phyloP scores from a whole-genome alignment of 2,329 filamentous ascomycete genomes.

The Hymenoscyphus scutula region DNA sequence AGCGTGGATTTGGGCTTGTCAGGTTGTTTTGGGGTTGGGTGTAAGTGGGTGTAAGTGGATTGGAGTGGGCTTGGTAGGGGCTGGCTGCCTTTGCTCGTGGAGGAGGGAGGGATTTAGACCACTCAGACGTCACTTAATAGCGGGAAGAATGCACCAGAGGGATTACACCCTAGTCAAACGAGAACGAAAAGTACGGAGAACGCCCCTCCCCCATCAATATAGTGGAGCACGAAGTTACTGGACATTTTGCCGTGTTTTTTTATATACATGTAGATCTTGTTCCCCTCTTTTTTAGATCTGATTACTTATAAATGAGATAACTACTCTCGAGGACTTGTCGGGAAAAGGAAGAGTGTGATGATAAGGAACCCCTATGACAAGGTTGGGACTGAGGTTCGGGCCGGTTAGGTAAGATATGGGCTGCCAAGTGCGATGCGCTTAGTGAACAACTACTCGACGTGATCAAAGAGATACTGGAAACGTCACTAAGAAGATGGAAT shows the following conservation, averaged over 20 bases:
- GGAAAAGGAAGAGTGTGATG: not conserved
- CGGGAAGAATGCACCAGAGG: not conserved
- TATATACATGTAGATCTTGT: not conserved
- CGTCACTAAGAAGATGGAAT: not conserved
- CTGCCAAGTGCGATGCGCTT: not conserved
- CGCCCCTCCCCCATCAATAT: not conserved
- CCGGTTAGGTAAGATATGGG: not conserved
- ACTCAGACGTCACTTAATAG: not conserved
- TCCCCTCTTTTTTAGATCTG: not conserved
- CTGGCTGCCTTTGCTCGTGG: conserved; percentile 9
- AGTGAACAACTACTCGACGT: not conserved
- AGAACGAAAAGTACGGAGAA: conserved; percentile 1
- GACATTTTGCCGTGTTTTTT: not conserved
- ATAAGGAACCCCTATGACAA: not conserved
- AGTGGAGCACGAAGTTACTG: not conserved
- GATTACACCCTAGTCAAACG: not conserved
- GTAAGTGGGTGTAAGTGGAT: not conserved
- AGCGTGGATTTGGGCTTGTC: conserved; percentile 3
- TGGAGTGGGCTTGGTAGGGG: not conserved
- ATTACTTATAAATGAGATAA: not conserved
- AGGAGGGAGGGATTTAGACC: conserved; percentile 5
- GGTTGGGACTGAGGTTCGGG: not conserved
- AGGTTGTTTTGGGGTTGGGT: not conserved
- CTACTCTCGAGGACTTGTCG: not conserved
- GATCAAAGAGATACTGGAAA: not conserved